A percentile compares a stretch with the other conserved stretches of the same genome.
These are phyloP conservation scores for Paraphaeosphaeria minitans DNA, from an alignment of 2,329 filamentous ascomycete genomes.

Conservation along the genomic window DNA sequence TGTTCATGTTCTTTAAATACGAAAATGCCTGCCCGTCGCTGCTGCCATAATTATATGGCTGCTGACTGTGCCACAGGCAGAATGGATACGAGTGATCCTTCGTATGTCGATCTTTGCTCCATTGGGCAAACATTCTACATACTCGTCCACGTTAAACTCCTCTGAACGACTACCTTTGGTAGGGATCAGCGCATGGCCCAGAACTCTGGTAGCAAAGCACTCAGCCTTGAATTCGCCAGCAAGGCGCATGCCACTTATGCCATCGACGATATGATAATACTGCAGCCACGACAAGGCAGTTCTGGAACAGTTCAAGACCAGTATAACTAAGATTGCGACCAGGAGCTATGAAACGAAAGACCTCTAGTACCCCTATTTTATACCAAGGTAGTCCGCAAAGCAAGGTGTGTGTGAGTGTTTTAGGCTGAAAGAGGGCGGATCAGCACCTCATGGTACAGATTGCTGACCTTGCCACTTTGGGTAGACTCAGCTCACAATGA, in stretches of 20 bases:
- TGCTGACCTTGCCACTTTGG: neutral
- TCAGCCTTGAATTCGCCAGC: neutral
- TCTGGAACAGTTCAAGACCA: neutral
- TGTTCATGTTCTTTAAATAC: neutral
- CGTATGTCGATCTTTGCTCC: neutral
- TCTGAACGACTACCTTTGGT: neutral
- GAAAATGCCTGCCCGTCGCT: neutral
- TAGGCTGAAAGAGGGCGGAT: too few species aligned
- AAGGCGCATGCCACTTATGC: neutral
- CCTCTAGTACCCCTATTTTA: too few species aligned
- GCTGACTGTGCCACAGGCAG: neutral
- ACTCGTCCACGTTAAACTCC: neutral
- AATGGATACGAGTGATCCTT: neutral
- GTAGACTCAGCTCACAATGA: neutral
- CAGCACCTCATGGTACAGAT: too few species aligned
- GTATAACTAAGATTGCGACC: too few species aligned
- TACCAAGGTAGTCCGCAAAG: too few species aligned
- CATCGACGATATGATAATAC: neutral
- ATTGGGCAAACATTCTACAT: neutral
- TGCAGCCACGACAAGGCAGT: neutral
- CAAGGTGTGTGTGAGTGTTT: too few species aligned
- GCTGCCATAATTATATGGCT: neutral
- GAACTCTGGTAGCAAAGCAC: neutral
- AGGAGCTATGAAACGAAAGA: too few species aligned
- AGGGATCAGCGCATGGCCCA: neutral